A percentile compares a stretch with the other conserved stretches of the same genome.
Evolutionary conservation across 352 stramenopile species (phyloP).

Genomic region (Globisporangium carolinianum): DNA sequence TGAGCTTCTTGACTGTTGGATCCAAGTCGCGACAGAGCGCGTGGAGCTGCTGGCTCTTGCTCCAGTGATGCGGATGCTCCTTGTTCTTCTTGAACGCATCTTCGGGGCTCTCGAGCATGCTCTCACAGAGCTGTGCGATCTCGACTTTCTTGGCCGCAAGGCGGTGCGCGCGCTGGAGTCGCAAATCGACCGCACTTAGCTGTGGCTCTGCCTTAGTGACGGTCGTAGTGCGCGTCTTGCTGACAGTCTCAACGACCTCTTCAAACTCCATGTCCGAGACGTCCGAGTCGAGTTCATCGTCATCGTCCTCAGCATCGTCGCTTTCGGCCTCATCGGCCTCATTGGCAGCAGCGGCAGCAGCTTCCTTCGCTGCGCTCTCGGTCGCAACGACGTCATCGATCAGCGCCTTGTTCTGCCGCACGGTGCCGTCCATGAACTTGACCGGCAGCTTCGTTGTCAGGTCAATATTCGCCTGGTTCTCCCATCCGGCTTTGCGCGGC

Average conservation of each 20-base stretch:
- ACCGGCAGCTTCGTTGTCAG: conserved; percentile 71
- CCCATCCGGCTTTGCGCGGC: conserved; percentile 54
- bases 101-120: conserved; percentile 81
- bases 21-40: conserved; percentile 65
- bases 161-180: conserved; percentile 56
- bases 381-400: conserved; percentile 24
- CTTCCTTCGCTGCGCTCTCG: conserved; percentile 13
- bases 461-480: conserved; percentile 47
- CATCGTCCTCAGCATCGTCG: conserved; percentile 14
- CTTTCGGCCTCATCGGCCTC: conserved; percentile 22
- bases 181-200: conserved; percentile 48
- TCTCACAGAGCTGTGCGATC: conserved; percentile 86
- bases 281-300: conserved; percentile 49
- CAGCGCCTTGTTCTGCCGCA: conserved; percentile 70
- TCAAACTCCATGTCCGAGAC: conserved; percentile 83
- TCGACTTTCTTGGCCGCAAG: conserved; percentile 82
- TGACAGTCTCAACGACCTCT: conserved; percentile 34
- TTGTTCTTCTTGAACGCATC: conserved; percentile 85
- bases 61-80: conserved; percentile 68
- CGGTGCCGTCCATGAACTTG: conserved; percentile 83
- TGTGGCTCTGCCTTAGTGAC: conserved; percentile 1
- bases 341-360: conserved; percentile 27
- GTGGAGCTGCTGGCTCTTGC: conserved; percentile 78
- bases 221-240: conserved; percentile 4
- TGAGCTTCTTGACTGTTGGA: conserved; percentile 75